phyloP scores from a whole-genome alignment of 345 rosid species.

The Gossypium sturtianum region DNA sequence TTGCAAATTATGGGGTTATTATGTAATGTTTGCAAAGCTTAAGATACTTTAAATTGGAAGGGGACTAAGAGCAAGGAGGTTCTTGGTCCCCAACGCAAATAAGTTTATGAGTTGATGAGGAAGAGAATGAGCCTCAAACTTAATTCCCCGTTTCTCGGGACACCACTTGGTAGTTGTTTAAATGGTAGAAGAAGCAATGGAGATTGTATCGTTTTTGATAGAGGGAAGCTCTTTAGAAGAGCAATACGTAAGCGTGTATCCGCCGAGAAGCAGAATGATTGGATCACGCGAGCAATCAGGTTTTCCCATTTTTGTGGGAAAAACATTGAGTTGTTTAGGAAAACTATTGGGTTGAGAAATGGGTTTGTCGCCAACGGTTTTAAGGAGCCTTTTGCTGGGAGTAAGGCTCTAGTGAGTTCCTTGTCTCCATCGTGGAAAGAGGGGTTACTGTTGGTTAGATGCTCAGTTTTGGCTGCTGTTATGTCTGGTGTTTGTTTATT shows the following conservation, averaged over 20 bases:
- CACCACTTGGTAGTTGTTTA: conserved; percentile 29
- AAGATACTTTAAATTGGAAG: neutral
- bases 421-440: conserved; percentile 64
- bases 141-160: conserved; percentile 48
- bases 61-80: neutral
- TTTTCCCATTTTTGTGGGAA: conserved; percentile 64
- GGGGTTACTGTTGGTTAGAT: conserved; percentile 73
- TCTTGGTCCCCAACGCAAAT: conserved; percentile 2
- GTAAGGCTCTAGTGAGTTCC: conserved; percentile 57
- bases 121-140: conserved; percentile 52
- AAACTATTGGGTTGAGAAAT: conserved; percentile 54
- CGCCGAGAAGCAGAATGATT: conserved; percentile 57
- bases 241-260: conserved; percentile 31
- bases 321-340: conserved; percentile 57
- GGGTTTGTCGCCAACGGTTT: conserved; percentile 52
- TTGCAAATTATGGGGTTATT: neutral
- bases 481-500: conserved; percentile 80
- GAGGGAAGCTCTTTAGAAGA: conserved; percentile 29
- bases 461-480: conserved; percentile 63
- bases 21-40: neutral
- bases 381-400: conserved; percentile 52
- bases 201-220: conserved; percentile 18
- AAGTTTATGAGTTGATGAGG: conserved; percentile 5
- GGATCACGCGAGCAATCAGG: conserved; percentile 53
- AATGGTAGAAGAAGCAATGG: conserved; percentile 25